Evolutionary conservation across 2,329 filamentous ascomycete genomes (phyloP), one percentile per base, ranked within the genome.

Genomic region (Pyrenophora seminiperda): DNA sequence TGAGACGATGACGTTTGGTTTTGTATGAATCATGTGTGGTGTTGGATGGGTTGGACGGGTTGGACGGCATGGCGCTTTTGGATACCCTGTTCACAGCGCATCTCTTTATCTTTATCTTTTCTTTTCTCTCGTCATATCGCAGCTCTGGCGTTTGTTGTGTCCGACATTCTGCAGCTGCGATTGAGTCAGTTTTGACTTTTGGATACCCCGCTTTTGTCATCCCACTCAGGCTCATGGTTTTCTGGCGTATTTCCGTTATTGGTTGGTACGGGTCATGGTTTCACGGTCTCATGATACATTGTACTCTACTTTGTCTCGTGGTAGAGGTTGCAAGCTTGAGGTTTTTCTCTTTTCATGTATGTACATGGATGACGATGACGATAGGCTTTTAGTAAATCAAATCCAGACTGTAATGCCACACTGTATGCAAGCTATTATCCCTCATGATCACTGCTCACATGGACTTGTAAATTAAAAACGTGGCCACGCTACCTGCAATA

Each of bases 51-150:
- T 42, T 45, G 48, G 49, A 30, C 33, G 39, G 39, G 37, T 42
- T 45, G 48, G 49, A 30, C 33, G 44, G 41, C 43, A 32, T 52
- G 20, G 51, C 33, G 31, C 22, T 49, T 55, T 52, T 57, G 59
- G 62, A 68, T 66, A 67, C 66, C 63, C 66, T 57, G 55, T 58
- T 57, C 50, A 41, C 53, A 42, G 47, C 19, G 36, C 20, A 43
- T 44, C 36, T 13, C 18, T 47, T 53, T 51, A 51, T 14, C 31
- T 39, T 15, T 31, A 30, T 39, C 50, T 34, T 20, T 41, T 15
- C 10, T 19, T 43, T 24, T 50, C 27, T 34, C 7, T 30, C 30
- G 31, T 22, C 14, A 29, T 50, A 20, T 49, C 31, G 50, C 40
- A 20, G 27, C n/a, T 6, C 30, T 22, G 22, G 42, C 19, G 24